phyloP scores from a whole-genome alignment of 73 alveolate genomes.

The Urostyla sp. region DNA sequence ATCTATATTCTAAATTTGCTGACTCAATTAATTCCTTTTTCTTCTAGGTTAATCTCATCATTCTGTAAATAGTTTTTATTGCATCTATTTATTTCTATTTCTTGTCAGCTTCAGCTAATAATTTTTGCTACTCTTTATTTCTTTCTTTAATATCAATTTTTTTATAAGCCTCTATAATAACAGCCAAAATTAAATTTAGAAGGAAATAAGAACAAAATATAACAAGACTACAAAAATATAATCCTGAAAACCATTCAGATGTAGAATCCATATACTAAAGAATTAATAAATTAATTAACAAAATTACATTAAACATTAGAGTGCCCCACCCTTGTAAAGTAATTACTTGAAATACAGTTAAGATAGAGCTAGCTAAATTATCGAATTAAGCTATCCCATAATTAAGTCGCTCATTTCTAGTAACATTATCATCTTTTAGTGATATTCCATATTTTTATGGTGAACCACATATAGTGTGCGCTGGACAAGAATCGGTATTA shows the following conservation, averaged over 20 bases:
- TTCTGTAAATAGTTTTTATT: not conserved
- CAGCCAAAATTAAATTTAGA: constrained; percentile 64
- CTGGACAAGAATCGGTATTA: constrained; percentile 5
- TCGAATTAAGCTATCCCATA: constrained; percentile 80
- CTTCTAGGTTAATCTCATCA: not conserved
- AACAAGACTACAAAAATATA: constrained; percentile 31
- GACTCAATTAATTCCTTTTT: not conserved
- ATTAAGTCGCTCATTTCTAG: constrained; percentile 23
- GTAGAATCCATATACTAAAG: constrained; percentile 55
- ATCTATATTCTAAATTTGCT: too few relatives aligned
- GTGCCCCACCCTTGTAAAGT: constrained; percentile 89
- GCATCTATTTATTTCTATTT: not conserved
- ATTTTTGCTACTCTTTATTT: not conserved
- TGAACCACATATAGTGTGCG: constrained; percentile 36
- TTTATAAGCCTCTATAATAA: constrained; percentile 54
- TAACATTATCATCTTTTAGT: constrained; percentile 31
- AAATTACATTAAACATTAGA: constrained; percentile 66
- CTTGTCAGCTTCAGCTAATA: not conserved
- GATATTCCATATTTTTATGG: not conserved
- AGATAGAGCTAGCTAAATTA: constrained; percentile 73
- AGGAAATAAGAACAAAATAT: constrained; percentile 58
- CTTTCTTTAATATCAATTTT: constrained; percentile 51
- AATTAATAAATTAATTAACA: not conserved
- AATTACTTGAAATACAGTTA: constrained; percentile 79
- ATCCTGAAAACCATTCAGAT: constrained; percentile 16